A percentile compares a stretch with the other conserved stretches of the same genome.
phyloP scores from a whole-genome alignment of 2,329 filamentous ascomycete genomes.

The Aaosphaeria pasadenensis region DNA sequence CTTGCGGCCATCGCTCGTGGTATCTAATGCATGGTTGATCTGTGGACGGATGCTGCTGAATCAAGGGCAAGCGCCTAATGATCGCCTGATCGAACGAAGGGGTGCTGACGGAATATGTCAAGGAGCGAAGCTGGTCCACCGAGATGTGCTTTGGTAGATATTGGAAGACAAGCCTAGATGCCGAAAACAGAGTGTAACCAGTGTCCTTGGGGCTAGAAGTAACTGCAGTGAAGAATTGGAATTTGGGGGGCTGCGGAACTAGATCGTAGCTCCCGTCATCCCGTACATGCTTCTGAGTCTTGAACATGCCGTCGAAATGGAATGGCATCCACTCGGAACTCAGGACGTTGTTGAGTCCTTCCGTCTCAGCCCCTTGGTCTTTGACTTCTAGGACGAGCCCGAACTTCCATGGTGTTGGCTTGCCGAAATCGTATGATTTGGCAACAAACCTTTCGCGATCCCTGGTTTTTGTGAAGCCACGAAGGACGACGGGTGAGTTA shows the following conservation, averaged over 20 bases:
- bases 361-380: constrained; percentile 50
- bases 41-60: constrained; percentile 46
- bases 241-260: constrained; percentile 31
- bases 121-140: constrained; percentile 34
- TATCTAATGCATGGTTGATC: constrained; percentile 51
- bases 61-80: constrained; percentile 45
- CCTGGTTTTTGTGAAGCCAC: constrained; percentile 50
- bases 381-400: constrained; percentile 59
- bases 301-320: constrained; percentile 58
- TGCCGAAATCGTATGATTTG: constrained; percentile 49
- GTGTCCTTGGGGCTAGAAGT: constrained; percentile 49
- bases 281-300: constrained; percentile 41
- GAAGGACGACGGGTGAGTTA: constrained; percentile 54
- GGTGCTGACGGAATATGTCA: constrained; percentile 49
- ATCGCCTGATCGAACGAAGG: constrained; percentile 44
- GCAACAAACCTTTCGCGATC: constrained; percentile 46
- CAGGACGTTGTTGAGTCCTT: constrained; percentile 52
- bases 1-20: constrained; percentile 52
- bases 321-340: constrained; percentile 53
- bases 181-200: constrained; percentile 55
- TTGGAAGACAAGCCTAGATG: constrained; percentile 50
- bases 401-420: constrained; percentile 53
- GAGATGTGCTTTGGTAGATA: constrained; percentile 42
- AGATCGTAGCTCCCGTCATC: constrained; percentile 40
- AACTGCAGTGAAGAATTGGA: constrained; percentile 53